A percentile compares a stretch with the other conserved stretches of the same genome.
These are phyloP conservation scores for Hymenoscyphus fructigenus DNA, from an alignment of 2,329 filamentous ascomycete genomes.

Conservation along the genomic window DNA sequence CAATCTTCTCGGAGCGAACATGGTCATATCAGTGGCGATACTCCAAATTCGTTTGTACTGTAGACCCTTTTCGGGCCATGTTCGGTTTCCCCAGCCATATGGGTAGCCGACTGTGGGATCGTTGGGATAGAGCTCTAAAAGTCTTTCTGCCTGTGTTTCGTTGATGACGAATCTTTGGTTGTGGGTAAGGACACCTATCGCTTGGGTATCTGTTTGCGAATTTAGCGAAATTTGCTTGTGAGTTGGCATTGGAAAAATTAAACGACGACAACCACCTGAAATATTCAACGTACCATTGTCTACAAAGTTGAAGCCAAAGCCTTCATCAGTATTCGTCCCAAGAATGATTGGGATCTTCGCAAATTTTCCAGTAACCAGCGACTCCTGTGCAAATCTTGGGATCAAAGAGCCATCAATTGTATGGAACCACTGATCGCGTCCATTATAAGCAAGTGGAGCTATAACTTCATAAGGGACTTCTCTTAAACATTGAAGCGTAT, in stretches of 20 bases:
- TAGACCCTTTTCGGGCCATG: background rate
- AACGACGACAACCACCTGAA: background rate
- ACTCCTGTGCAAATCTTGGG: background rate
- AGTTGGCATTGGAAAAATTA: background rate
- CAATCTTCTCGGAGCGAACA: background rate
- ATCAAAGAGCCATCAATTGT: conserved; percentile 1
- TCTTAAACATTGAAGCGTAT: background rate
- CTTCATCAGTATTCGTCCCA: background rate
- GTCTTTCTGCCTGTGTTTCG: background rate
- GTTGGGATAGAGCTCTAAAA: background rate
- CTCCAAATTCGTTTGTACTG: conserved; percentile 1
- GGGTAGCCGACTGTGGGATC: background rate
- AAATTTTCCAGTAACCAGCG: background rate
- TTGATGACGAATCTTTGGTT: background rate
- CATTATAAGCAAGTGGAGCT: background rate
- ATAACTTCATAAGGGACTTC: background rate
- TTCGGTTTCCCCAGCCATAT: background rate
- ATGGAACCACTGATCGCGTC: background rate
- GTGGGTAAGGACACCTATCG: background rate
- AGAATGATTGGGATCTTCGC: background rate
- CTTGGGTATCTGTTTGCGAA: background rate
- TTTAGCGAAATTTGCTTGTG: background rate
- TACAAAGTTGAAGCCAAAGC: background rate
- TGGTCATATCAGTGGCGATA: background rate
- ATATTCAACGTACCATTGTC: background rate